Base-by-base conservation (phyloP, 129 eudicot species). In the Tagetes patula region DNA sequence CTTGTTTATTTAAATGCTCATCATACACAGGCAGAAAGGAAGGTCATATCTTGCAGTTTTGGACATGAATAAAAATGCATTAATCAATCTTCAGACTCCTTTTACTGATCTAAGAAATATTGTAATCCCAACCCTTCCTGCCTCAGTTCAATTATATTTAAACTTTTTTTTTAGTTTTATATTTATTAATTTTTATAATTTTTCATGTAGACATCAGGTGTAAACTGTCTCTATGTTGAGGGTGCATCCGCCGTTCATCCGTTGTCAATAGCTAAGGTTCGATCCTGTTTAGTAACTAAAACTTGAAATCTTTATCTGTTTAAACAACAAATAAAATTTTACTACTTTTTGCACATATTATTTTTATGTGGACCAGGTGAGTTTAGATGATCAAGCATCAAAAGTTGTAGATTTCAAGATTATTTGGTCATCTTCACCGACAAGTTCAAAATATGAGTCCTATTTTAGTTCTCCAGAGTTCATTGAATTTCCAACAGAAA, bases 231-330 rank as follows among this genome's bases (percentile, higher is more conserved):
- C 46, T 87, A 81, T 43, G 73, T 87, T 65, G 94, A 87, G 82
- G 94, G 94, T 12, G 87, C 84, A 76, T 87, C 85, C 53, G 80
- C 85, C 12, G 3, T 74, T 56, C 83, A 76, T 76, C 87, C 87
- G n/a, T 39, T 74, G 70, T 85, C 87, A 49, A 75, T 85, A 73
- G 90, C 83, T 13, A 85, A 85, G 90, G 90, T 85, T 69, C 6
- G 20, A 13, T 77, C 55, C 20, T 31, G n/a, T 11, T 43, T 52
- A 56, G 20, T 55, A 13, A 31, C 0, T 0, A 58, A 67, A 62
- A 74, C 39, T 20, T 30, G 1, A 7, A 55, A 55, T 55, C 3
- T 2, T 8, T 30, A 4, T 55, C 8, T 8, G 2, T 20, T 55
- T 6, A 6, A 42, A 55, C 7, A 55, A 7, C 48, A 61, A 20